Evolutionary conservation across 306 rosid genomes (phyloP).

Genomic region (Astragalus membranaceus): DNA sequence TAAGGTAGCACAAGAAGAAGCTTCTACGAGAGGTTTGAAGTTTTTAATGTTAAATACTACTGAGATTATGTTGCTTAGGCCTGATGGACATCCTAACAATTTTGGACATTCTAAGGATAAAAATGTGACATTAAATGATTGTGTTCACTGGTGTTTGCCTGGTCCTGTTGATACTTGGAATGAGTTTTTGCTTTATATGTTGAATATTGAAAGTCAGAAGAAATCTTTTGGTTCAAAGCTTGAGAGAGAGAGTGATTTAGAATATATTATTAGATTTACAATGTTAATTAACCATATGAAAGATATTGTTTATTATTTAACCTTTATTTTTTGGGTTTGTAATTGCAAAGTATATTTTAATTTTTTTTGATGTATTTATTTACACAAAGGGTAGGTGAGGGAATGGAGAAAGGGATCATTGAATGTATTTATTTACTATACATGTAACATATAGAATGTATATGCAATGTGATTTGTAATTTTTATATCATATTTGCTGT

Average conservation of each 20-base stretch:
- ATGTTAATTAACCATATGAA: conserved; percentile 3
- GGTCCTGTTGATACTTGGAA: conserved; percentile 98
- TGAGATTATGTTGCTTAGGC: conserved; percentile 65
- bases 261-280: neutral
- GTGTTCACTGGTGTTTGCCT: conserved; percentile 97
- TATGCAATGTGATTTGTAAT: too few species aligned
- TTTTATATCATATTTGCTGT: too few species aligned
- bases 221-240: conserved; percentile 7
- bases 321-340: neutral
- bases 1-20: conserved; percentile 41
- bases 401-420: too few species aligned
- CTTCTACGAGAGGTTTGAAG: conserved; percentile 36
- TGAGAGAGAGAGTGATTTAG: conserved; percentile 13
- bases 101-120: conserved; percentile 39
- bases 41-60: conserved; percentile 59
- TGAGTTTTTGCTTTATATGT: conserved; percentile 57
- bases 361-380: neutral
- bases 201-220: conserved; percentile 32
- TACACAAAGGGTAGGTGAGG: too few species aligned
- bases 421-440: too few species aligned
- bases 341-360: neutral
- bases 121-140: conserved; percentile 55
- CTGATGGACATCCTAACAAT: conserved; percentile 88
- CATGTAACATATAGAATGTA: too few species aligned
- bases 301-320: neutral